Evolutionary conservation across 352 stramenopile species (phyloP).

Genomic region (Globisporangium perplexum): DNA sequence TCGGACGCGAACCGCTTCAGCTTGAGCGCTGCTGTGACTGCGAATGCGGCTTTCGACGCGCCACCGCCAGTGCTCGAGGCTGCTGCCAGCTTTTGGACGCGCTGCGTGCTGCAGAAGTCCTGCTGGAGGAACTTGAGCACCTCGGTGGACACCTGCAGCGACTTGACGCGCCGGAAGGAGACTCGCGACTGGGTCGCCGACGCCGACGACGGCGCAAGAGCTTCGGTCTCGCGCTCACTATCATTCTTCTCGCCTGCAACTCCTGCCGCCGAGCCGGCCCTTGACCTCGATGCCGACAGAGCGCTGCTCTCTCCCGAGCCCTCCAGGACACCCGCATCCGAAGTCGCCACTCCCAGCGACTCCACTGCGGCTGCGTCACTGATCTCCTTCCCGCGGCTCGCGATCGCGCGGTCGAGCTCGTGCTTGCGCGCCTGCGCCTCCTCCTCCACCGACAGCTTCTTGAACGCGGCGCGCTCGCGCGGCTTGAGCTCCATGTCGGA

Average conservation of each 20-base stretch:
- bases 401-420: conserved; percentile 63
- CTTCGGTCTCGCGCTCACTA: not conserved
- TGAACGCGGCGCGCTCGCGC: conserved; percentile 51
- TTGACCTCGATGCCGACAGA: not conserved
- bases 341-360: not conserved
- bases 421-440: conserved; percentile 49
- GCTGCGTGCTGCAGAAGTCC: conserved; percentile 55
- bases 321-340: not conserved
- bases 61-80: not conserved
- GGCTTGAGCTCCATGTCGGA: conserved; percentile 40
- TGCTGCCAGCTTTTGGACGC: conserved; percentile 8
- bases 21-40: conserved; percentile 3
- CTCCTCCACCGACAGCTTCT: conserved; percentile 80
- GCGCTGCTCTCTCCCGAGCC: not conserved
- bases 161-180: conserved; percentile 38
- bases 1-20: conserved; percentile 15
- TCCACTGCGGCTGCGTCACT: conserved; percentile 8
- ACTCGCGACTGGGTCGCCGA: conserved; percentile 4
- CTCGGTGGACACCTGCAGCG: conserved; percentile 49
- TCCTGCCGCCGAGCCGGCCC: not conserved
- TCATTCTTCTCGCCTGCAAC: not conserved
- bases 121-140: conserved; percentile 68
- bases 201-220: not conserved
- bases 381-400: conserved; percentile 49
- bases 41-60: conserved; percentile 1